Base-by-base conservation (phyloP, 2,329 filamentous ascomycete genomes). In the Stemphylium beticola region DNA sequence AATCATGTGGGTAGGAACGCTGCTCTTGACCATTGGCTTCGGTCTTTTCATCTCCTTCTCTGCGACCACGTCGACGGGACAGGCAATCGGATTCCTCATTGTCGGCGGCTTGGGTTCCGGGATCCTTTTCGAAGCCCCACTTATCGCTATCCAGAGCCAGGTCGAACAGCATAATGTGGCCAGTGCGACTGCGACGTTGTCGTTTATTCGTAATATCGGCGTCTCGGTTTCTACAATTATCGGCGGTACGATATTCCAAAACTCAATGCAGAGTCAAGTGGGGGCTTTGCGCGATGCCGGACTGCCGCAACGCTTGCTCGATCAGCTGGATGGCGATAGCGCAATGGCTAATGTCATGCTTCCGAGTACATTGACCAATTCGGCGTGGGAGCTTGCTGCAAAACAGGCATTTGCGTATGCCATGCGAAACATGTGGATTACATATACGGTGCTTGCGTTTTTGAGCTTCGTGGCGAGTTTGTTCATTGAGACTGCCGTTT, bases 261-360 rank as follows among this genome's bases (percentile, higher is more conserved):
- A 82, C 60, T 79, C 82, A 42, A 90, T 92, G 86, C 76, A 85
- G 58, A 78, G 74, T 44, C 82, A 84, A 58, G 77, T 78, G 10
- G 67, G 74, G 60, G 66, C 11, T 76, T 87, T 61, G 65, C 77
- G 42, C 3, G 67, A 74, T 18, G 76, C 81, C 3, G 76, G 78
- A 1, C 76, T 90, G 0, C 82, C 83, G 0, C 71, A 76, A 0
- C 66, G 81, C 1, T 69, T 82, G 1, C 80, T 84, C 0, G 60
- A 71, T 5, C 66, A 78, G 44, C 76, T 90, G 1, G 81, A 84
- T 2, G 86, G 87, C 10, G 74, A 78, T 57, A 81, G 82, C 52
- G 85, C 88, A 22, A 81, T 85, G 18, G 82, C 87, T 17, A 86
- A 84, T 68, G 84, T 87, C 2, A 77, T 81, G 50, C 60, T 85